Evolutionary conservation across 148 eudicot genomes (phyloP), one percentile per base, ranked within the genome.

Genomic region (Diospyros lotus): DNA sequence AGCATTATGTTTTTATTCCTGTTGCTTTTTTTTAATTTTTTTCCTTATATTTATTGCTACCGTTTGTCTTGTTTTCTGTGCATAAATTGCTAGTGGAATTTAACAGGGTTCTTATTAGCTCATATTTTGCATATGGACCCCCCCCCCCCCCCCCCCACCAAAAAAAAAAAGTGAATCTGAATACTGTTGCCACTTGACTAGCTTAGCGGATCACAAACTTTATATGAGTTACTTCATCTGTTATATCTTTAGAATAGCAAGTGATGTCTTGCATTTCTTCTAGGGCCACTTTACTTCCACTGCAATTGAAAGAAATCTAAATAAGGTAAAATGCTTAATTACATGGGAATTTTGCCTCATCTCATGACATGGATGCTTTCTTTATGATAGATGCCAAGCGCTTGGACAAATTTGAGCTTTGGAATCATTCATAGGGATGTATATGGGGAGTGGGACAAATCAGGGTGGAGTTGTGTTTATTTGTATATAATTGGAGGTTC

Each of bases 381-480:
- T 90, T 86, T 80, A 90, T 92, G 92, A 90, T 94, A 94, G 97
- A 92, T 94, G 87, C 79, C 90, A 88, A 89, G 91, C 88, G 90
- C 96, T 85, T 90, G 97, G 97, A 89, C 89, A 88, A 88, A 86
- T 87, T 75, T 90, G 96, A 86, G 98, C 98, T 85, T 88, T 92
- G 98, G 94, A 87, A 87, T 84, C 92, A 78, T 92, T 84, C 94
- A 73, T 92, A 92, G 92, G 97, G 90, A 86, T 90, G 97, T 92
- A 85, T 76, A 80, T 76, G 73, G 91, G 92, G 89, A 88, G 81
- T 87, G 92, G 89, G 92, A 84, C 81, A 81, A 80, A 56, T 83
- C 83, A 86, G 91, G 88, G 94, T 88, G 93, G 88, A 90, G 88
- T 86, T 79, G 74, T 87, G 91, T 88, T 82, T 85, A 74, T 88